Evolutionary conservation across 495 filamentous ascomycete genomes (phyloP), one percentile per base, ranked within the genome.

Genomic region (Daldinia loculata): DNA sequence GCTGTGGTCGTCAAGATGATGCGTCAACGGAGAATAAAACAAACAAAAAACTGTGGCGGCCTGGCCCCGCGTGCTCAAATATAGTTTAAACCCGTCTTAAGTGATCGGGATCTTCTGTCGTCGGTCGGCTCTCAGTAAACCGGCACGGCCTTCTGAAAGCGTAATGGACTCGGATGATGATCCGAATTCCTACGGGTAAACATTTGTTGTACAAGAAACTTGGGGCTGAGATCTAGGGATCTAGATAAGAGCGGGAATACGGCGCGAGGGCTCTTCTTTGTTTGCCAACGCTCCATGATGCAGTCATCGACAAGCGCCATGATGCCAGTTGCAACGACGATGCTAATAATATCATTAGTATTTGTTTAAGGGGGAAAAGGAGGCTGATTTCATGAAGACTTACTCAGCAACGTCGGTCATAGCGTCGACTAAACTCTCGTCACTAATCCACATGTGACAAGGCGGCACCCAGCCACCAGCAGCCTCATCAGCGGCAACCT

Each of bases 401-500:
- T 89, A 98, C 94, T 99, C 95, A 69, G 93, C 92, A 78, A 95
- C 87, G 77, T 98, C 95, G 64, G 89, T 89, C 75, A 86, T 80
- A 67, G 85, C 87, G 48, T 89, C 84, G 66, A 92, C 81, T 52
- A 94, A 81, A 19, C 82, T 83, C 39, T 87, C 75, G 79, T 97
- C 93, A 63, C 86, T 91, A 67, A 99, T 92, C 87, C 90, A 92
- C 89, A 99, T 89, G 63, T 90, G 90, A 74, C 90, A 95, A 29
- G 93, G 94, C 52, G 93, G 93, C 34, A 99, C 84, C 93, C 95
- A 98, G 45, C 93, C 95, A 55, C 94, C 95, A 61, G 91, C 91
- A 26, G 81, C 84, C 67, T 90, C 85, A 71, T 97, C 94, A 67
- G 90, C 91, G n/a, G 81, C 77, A 9, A 87, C 85, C 80, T 97